phyloP scores from a whole-genome alignment of 257 asterid genomes.

The Fraxinus anomala region DNA sequence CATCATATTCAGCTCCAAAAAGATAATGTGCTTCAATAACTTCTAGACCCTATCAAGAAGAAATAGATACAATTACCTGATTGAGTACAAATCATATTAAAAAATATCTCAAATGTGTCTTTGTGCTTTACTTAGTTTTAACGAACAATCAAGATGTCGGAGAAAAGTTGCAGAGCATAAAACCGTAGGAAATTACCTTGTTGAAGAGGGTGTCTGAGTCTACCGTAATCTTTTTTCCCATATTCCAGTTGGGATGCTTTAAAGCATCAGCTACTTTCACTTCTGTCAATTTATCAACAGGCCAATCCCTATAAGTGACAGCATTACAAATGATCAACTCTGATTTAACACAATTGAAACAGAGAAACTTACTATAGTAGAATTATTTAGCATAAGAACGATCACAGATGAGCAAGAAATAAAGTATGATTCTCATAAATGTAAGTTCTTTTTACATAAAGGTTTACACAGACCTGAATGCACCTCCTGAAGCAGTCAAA shows the following conservation, averaged over 20 bases:
- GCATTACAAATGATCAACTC: background rate
- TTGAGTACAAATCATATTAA: background rate
- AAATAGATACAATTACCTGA: slow-evolving; percentile 1
- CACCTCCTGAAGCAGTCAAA: slow-evolving; percentile 97
- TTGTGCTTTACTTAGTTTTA: background rate
- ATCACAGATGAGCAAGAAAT: background rate
- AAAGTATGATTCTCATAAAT: background rate
- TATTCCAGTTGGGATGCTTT: slow-evolving; percentile 98
- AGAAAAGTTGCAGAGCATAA: background rate
- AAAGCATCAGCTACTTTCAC: slow-evolving; percentile 98
- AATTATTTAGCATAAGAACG: background rate
- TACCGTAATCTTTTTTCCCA: slow-evolving; percentile 97
- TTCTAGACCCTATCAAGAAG: slow-evolving; percentile 73
- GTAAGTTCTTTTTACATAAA: background rate
- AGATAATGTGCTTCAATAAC: slow-evolving; percentile 98
- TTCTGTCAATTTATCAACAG: slow-evolving; percentile 86
- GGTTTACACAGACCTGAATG: slow-evolving; percentile 68
- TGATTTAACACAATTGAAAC: background rate
- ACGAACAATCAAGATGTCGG: background rate
- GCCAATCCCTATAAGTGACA: slow-evolving; percentile 68
- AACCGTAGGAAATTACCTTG: slow-evolving; percentile 54
- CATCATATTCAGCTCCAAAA: slow-evolving; percentile 90
- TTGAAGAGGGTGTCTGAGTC: slow-evolving; percentile 98
- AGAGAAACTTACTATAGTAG: background rate
- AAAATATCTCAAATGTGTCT: background rate